These are phyloP conservation scores for Ettlia oleoabundans DNA, from an alignment of 139 green algal genomes.

Conservation along the genomic window DNA sequence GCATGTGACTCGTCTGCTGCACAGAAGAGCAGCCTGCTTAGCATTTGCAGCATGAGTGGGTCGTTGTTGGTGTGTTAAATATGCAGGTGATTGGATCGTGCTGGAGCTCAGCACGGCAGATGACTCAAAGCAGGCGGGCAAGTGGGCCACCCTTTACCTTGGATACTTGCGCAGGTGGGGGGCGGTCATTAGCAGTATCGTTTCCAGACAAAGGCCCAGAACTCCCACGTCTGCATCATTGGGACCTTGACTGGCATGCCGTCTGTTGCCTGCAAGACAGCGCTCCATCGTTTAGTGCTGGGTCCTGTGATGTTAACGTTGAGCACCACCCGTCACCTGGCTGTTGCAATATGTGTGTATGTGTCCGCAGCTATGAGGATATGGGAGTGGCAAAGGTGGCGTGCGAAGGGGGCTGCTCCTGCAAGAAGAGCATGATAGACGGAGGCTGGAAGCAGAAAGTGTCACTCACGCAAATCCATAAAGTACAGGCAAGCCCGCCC, in stretches of 20 bases:
- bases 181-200: too few species aligned
- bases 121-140: neutral
- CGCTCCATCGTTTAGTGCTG: too few species aligned
- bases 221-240: too few species aligned
- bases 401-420: constrained; percentile 4
- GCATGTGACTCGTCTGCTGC: neutral
- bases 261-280: too few species aligned
- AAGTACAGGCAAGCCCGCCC: neutral
- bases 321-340: too few species aligned
- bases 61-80: too few species aligned
- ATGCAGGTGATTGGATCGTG: constrained; percentile 4
- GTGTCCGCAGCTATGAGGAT: neutral
- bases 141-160: neutral
- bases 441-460: neutral
- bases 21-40: neutral
- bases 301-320: too few species aligned
- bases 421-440: neutral
- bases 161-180: too few species aligned
- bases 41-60: too few species aligned
- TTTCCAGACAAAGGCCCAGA: too few species aligned
- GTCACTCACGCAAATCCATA: constrained; percentile 14
- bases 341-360: too few species aligned
- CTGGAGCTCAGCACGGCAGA: neutral
- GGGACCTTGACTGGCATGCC: too few species aligned
- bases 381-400: constrained; percentile 1